Percentiles rank a stretch among this genome's conserved stretches.
These are phyloP conservation scores for Antitrichia curtipendula DNA, from an alignment of 225 moss, liverwort and hornwort genomes.

Conservation along the genomic window DNA sequence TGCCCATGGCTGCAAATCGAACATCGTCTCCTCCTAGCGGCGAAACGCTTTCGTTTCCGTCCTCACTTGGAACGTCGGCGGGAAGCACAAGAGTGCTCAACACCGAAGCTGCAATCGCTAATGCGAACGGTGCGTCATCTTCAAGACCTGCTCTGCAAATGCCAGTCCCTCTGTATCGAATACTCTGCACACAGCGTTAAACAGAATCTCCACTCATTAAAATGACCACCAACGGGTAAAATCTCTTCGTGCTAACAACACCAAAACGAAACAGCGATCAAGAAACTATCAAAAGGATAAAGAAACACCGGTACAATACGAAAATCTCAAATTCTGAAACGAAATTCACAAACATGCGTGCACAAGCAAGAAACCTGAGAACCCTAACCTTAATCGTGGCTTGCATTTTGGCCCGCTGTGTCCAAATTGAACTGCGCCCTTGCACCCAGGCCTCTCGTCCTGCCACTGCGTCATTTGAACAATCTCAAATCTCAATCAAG, in stretches of 20 bases:
- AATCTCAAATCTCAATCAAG: background rate
- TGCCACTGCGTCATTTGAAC: background rate
- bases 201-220: background rate
- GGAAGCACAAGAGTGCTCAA: conserved; percentile 57
- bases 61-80: conserved; percentile 18
- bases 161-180: background rate
- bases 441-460: conserved; percentile 11
- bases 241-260: background rate
- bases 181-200: conserved; percentile 1
- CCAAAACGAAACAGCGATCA: background rate
- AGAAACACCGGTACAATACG: background rate
- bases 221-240: background rate
- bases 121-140: conserved; percentile 46
- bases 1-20: conserved; percentile 85
- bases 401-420: background rate
- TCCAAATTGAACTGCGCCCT: background rate
- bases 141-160: conserved; percentile 39
- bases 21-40: conserved; percentile 86
- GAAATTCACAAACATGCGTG: background rate
- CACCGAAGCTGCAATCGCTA: conserved; percentile 50
- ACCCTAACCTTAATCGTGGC: conserved; percentile 2
- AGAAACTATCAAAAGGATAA: background rate
- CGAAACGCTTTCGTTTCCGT: conserved; percentile 37
- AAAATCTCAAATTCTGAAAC: background rate
- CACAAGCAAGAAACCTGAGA: background rate